Base-by-base conservation (phyloP, 1,284 basidiomycete species). In the Sanghuangporus weigelae region DNA sequence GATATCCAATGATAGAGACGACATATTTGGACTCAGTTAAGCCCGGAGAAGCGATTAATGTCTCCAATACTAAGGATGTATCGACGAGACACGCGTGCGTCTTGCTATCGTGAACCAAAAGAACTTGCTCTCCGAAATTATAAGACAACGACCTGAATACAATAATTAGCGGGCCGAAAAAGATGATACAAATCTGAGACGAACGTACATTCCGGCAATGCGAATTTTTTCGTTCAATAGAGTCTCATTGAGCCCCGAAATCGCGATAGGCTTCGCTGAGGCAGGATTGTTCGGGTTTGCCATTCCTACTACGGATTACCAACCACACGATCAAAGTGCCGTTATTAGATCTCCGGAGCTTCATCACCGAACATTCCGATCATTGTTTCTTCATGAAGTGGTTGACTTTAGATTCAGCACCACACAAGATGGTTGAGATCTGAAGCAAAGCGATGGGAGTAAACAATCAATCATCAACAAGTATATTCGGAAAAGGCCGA, bases 11-110 rank as follows among this genome's bases (percentile, higher is more conserved):
- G 14, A 59, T 26, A 10, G 50, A 49, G 1, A 62, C 60, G n/a
- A 49, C 42, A 14, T 50, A 54, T 36, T 60, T 63, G 12, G 23
- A 23, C n/a, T 62, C 64, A 1, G 60, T 40, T 3, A 65, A 57
- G 16, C 21, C n/a, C 1, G 57, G 48, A 14, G 39, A 40, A 39
- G 60, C 21, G 11, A 60, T 8, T 10, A 63, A 40, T 7, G 60
- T n/a, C 19, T 63, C 64, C 12, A 65, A 46, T 7, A 56, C 36
- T 10, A 62, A 38, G 1, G 60, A 54, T 7, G 48, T 49, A 44
- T 65, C 64, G 26, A 65, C 49, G 6, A 65, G 60, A 55, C 57
- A 59, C 14, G 55, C 64, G 42, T 62, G 26, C 49, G 39, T 65
- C 23, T 31, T 39, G 11, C 57, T 50, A 31, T 65, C 60, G 16